Percentiles rank a stretch among this genome's conserved stretches.
phyloP scores from a whole-genome alignment of 495 filamentous ascomycete species.

The Polyplosphaeria fusca region DNA sequence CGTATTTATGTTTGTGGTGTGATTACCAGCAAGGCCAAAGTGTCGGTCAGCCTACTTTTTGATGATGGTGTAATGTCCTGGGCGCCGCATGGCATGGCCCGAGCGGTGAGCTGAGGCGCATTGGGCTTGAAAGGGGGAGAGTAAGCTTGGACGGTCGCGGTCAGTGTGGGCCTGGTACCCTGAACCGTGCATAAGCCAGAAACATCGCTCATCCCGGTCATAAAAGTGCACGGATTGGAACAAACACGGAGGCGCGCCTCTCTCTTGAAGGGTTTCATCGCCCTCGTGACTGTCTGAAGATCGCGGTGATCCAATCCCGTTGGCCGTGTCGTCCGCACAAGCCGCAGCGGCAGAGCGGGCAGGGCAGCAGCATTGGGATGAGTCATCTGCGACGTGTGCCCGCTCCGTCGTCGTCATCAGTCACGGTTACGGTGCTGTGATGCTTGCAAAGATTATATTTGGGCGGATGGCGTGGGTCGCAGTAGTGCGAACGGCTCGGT shows the following conservation, averaged over 20 bases:
- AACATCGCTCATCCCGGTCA: conserved; percentile 36
- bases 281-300: conserved; percentile 35
- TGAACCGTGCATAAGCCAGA: conserved; percentile 33
- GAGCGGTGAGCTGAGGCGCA: conserved; percentile 37
- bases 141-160: conserved; percentile 24
- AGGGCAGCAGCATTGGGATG: conserved; percentile 8
- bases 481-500: conserved; percentile 19
- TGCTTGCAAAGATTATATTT: too few relatives aligned
- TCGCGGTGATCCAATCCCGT: conserved; percentile 29
- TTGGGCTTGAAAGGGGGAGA: too few relatives aligned
- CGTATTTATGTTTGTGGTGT: conserved; percentile 31
- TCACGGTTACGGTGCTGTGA: too few relatives aligned
- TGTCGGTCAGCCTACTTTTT: conserved; percentile 35
- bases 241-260: conserved; percentile 33
- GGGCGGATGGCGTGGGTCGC: too few relatives aligned
- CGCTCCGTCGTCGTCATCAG: too few relatives aligned
- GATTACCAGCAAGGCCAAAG: conserved; percentile 18
- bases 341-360: neutral
- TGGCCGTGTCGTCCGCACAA: conserved; percentile 7
- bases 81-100: conserved; percentile 29
- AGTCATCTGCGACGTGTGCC: neutral
- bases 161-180: conserved; percentile 26
- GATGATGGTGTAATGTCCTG: conserved; percentile 34
- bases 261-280: conserved; percentile 30
- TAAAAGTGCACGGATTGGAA: conserved; percentile 23